Evolutionary conservation across 2,329 filamentous ascomycete species (phyloP).

Genomic region (Curvularia lunata): DNA sequence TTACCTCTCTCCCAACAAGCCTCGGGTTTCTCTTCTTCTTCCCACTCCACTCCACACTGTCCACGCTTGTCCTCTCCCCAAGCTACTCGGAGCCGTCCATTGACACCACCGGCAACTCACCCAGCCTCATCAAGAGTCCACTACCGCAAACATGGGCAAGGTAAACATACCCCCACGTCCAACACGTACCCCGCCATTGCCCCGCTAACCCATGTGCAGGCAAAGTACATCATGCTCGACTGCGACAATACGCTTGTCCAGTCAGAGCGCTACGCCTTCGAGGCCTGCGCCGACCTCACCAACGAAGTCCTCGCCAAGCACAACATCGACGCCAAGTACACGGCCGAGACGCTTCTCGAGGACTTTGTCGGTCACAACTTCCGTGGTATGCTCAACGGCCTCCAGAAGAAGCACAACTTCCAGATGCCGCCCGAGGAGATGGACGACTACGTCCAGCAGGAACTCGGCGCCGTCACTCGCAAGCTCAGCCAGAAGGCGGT

Average conservation of each 20-base stretch:
- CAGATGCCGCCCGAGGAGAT: conserved; percentile 70
- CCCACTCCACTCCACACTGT: conserved; percentile 8
- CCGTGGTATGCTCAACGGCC: conserved; percentile 82
- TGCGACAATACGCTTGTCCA: conserved; percentile 91
- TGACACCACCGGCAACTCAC: conserved; percentile 23
- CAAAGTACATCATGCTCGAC: conserved; percentile 61
- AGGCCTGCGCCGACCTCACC: conserved; percentile 86
- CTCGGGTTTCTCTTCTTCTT: conserved; percentile 12
- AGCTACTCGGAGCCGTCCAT: conserved; percentile 21
- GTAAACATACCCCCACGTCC: conserved; percentile 20
- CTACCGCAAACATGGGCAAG: conserved; percentile 42
- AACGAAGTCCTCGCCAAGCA: conserved; percentile 80
- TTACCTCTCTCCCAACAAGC: conserved; percentile 34
- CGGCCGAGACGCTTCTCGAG: conserved; percentile 75
- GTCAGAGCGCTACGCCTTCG: conserved; percentile 88
- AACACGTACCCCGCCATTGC: conserved; percentile 24
- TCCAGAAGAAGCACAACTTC: conserved; percentile 79
- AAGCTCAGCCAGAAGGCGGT: conserved; percentile 73
- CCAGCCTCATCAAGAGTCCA: conserved; percentile 10
- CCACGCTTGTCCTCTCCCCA: conserved; percentile 9
- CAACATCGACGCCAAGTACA: conserved; percentile 72
- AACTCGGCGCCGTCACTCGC: conserved; percentile 83
- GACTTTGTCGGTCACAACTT: conserved; percentile 96
- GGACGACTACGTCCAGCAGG: conserved; percentile 74
- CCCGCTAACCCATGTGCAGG: conserved; percentile 39